Base-by-base conservation (phyloP, 2,329 filamentous ascomycete genomes). In the Pseudocercospora macadamiae region DNA sequence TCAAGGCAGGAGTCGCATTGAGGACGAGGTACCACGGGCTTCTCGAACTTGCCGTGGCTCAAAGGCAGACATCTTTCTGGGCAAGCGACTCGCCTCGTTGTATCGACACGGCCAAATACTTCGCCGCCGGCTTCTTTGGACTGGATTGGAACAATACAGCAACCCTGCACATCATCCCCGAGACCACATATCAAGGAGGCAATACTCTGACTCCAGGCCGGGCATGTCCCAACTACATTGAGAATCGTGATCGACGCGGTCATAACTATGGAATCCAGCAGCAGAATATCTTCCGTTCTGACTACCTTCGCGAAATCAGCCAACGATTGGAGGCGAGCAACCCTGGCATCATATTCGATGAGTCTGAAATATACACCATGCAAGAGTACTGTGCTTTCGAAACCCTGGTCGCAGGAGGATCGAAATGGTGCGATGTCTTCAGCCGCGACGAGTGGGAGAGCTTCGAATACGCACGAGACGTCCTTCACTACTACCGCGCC, bases 381-480 rank as follows among this genome's bases (percentile, higher is more conserved):
- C 83, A 86, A 68, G 82, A 86, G 64, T 80, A 85, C 74, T 86
- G 83, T 66, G 83, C 82, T 1, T 86, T 86, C 62, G 84, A 86
- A 69, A 82, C 76, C 0, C 77, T 81, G 2, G 79, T 80, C 0
- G 76, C 80, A 57, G 84, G 83, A 5, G 73, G 70, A 19, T 84
- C 82, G 67, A 75, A 76, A 4, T 86, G 83, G 83, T 86, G 83
- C 62, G 71, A 80, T 55, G 75, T 84, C 7, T 86, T 86, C 68
- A 81, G 78, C 0, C 73, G 74, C 28, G 70, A 80, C 1, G 83
- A 86, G 47, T 85, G 83, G 76, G 69, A 79, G 10, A 69, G 76
- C 51, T 86, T 85, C 61, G 83, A 84, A 64, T 86, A 86, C 65
- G 84, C 82, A 1, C 76, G 83, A 26, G 83, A 86, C 65, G 39